Evolutionary conservation across 2,329 filamentous ascomycete species (phyloP), one percentile per base, ranked within the genome.

Genomic region (Colletotrichum tofieldiae): DNA sequence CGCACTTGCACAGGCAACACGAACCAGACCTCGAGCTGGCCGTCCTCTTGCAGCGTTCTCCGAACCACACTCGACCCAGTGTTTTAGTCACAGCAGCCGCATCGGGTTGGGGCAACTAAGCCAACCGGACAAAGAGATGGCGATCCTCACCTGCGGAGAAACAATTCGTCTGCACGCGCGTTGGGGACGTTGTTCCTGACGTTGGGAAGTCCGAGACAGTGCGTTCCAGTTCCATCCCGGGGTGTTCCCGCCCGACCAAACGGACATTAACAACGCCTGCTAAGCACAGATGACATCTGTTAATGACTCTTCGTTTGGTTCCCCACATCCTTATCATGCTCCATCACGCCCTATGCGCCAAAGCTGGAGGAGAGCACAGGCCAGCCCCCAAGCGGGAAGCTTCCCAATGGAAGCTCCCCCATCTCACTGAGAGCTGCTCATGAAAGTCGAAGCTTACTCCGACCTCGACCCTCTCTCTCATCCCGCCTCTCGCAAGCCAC

Each of bases 191-290:
- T 23, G 32, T 26, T 12, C 20, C 35, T 39, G 59, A 26, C n/a
- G n/a, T 59, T 70, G 61, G 58, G 37, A 16, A 59, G 43, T 72
- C 69, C 65, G 69, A 72, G 65, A 69, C 69, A 69, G 20, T 54
- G 65, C 65, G 32, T 67, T 51, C 56, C 65, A 51, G 35, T 67
- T 51, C 56, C 65, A 51, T 20, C 16, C 37, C 35, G 14, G n/a
- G n/a, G 20, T 18, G 16, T 5, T 12, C 14, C 23, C 23, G 9
- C 16, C 12, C 9, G n/a, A 14, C 23, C 47, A 23, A 29, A 51
- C 5, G 5, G n/a, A 23, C 14, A 18, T 29, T 23, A 26, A 14
- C 49, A 26, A 5, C 49, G 20, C 0, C 5, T 55, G 61, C 49
- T 60, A 41, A 55, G 20, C 26, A 3, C 37, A 39, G 69, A 63